Evolutionary conservation across 23 red algal species (phyloP).

Genomic region (Cyanidioschyzon merolae): DNA sequence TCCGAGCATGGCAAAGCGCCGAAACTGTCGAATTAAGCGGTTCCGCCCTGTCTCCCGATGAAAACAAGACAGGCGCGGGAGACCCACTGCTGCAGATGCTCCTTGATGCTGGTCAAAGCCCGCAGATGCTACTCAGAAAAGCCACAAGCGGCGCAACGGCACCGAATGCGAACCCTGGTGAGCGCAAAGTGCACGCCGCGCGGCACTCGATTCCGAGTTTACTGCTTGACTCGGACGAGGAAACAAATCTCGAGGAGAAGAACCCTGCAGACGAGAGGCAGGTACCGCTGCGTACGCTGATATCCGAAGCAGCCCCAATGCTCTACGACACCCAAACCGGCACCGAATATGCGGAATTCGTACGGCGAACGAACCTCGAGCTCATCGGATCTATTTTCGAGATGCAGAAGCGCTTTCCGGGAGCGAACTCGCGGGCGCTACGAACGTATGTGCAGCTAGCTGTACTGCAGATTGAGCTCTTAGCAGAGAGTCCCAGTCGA

Average conservation of each 20-base stretch:
- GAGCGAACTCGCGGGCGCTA: neutral
- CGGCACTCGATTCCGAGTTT: neutral
- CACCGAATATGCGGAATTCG: slow-evolving; percentile 3
- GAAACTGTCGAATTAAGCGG: neutral
- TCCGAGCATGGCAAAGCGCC: neutral
- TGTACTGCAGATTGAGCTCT: neutral
- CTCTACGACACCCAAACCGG: neutral
- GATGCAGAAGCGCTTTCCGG: slow-evolving; percentile 17
- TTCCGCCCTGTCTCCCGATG: neutral
- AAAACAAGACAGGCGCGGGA: neutral
- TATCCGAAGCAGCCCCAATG: neutral
- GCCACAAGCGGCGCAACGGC: neutral
- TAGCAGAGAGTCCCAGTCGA: neutral
- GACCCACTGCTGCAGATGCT: neutral
- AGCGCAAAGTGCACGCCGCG: neutral
- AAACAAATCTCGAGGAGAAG: neutral
- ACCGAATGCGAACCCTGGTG: neutral
- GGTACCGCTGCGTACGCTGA: neutral
- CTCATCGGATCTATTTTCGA: neutral
- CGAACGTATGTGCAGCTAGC: neutral
- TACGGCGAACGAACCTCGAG: neutral
- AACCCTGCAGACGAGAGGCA: neutral
- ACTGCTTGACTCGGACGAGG: neutral
- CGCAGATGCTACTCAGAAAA: neutral
- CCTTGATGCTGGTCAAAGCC: neutral